Base-by-base conservation (phyloP, 371 early-diverging fungal species). In the Actinomortierella wolfii region DNA sequence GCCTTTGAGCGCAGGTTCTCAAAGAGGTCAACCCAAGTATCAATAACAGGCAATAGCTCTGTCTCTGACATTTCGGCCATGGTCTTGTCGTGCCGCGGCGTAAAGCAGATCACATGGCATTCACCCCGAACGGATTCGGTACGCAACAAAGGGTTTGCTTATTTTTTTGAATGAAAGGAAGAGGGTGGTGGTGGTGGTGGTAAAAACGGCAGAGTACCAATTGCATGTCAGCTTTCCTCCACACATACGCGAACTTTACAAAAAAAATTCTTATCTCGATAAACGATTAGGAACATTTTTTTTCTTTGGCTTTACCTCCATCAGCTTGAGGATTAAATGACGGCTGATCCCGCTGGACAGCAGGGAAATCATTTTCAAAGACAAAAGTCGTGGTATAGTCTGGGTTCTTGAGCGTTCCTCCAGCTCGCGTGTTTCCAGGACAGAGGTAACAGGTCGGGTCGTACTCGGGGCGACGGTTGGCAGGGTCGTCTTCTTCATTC, bases 341-440 rank as follows among this genome's bases (percentile, higher is more conserved):
- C 21, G 89, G 90, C 61, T 92, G 90, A 20, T 85, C 76, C 4
- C 73, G 67, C 54, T 84, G 83, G n/a, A 96, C 88, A 17, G 97
- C 95, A 2, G 95, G 89, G 68, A 89, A 97, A 68, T 97, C 97
- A 68, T 97, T 97, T 34, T 84, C 76, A 76, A 97, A 97, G 28
- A 91, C 80, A 76, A 78, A 93, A 7, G 94, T 93, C 34, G 78
- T 51, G 5, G 70, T 64, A 76, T 96, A 97, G 2, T 82, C 66
- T 3, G 93, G 93, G 78, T 97, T 97, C 28, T 55, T 46, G 20
- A 48, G 18, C 11, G 58, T 48, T 15, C 81, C 85, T 14, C 89
- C 93, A 4, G 90, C 88, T 2, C 97, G 88, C 18, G 68, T 74
- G 81, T 97, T 97, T 24, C 88, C 83, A 0, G 96, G 94, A 58